Base-by-base conservation (phyloP, 2,329 filamentous ascomycete species). In the Ciborinia camelliae region DNA sequence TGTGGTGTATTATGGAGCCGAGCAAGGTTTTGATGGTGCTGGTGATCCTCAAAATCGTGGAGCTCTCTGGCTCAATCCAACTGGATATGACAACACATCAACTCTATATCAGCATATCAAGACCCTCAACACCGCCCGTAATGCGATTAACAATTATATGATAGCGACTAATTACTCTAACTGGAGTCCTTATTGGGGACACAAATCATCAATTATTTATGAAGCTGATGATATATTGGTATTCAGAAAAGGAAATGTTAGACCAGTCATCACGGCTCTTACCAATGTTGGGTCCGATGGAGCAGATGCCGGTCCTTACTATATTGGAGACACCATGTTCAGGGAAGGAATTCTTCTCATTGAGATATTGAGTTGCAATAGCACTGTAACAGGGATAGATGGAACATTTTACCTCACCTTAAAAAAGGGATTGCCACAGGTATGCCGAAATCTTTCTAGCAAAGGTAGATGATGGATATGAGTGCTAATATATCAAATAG, bases 1-100 rank as follows among this genome's bases (percentile, higher is more conserved):
- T 0, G 80, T 83, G 66, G 64, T 83, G 41, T 84, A 84, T 69
- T 76, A 81, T 65, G 81, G 82, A 10, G 79, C 82, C 68, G 82
- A 84, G 70, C 81, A 84, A 66, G 77, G 80, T 69, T 80, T 78
- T 70, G 70, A 73, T 12, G 78, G 78, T 28, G 66, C 58, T 3
- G 66, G 47, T 15, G 77, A 77, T 39, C 79, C 79, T 0, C 15
- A 71, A 28, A 80, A 80, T 65, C 78, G 79, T 15, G 79, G 80
- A 68, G 79, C 79, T 6, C 71, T 76, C n/a, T 81, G 79, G 80
- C 67, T 78, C 0, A 67, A 63, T 76, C 37, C 41, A 20, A 37
- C 76, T 0, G 74, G 74, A 0, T 81, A 79, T 65, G 68, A 74
- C 23, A 80, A 75, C 0, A 71, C 68, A 0, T 67, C 74, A 5